Conservation (phyloP, 75 land plant species). For the Isoetes taiwanensis region DNA sequence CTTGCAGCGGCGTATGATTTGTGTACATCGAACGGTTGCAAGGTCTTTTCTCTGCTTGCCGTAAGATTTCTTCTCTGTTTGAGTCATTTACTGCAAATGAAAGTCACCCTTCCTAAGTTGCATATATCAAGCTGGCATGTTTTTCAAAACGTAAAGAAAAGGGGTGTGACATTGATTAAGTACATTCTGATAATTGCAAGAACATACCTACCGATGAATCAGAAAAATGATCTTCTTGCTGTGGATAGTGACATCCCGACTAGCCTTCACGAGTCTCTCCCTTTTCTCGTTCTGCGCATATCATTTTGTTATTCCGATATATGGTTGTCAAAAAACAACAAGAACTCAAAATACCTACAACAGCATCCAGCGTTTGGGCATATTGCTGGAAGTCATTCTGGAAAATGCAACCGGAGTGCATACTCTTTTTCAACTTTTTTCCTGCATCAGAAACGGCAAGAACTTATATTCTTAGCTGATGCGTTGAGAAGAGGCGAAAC, state of each 20-base stretch:
- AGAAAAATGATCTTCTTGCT: conserved; percentile 90
- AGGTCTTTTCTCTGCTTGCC: conserved; percentile 72
- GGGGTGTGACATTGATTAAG: not conserved
- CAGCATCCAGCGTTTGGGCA: too few species aligned
- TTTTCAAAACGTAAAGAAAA: not conserved
- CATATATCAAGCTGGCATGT: not conserved
- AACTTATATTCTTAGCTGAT: too few species aligned
- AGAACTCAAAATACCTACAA: too few species aligned
- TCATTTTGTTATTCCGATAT: too few species aligned
- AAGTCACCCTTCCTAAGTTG: not conserved
- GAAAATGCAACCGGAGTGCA: too few species aligned
- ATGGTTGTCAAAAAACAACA: too few species aligned
- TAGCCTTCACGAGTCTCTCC: conserved; percentile 81
- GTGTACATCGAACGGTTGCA: conserved; percentile 28
- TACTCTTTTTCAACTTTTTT: too few species aligned
- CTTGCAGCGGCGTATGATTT: conserved; percentile 48
- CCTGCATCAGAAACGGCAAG: too few species aligned
- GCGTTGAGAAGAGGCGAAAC: too few species aligned
- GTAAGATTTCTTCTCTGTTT: conserved; percentile 53
- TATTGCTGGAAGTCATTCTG: too few species aligned
- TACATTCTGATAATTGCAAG: not conserved
- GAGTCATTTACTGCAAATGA: conserved; percentile 36
- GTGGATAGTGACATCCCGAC: conserved; percentile 77
- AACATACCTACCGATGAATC: conserved; percentile 52
- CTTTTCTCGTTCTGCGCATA: conserved; percentile 86